These are phyloP conservation scores for Plenodomus lindquistii DNA, from an alignment of 2,329 filamentous ascomycete species.

Conservation along the genomic window DNA sequence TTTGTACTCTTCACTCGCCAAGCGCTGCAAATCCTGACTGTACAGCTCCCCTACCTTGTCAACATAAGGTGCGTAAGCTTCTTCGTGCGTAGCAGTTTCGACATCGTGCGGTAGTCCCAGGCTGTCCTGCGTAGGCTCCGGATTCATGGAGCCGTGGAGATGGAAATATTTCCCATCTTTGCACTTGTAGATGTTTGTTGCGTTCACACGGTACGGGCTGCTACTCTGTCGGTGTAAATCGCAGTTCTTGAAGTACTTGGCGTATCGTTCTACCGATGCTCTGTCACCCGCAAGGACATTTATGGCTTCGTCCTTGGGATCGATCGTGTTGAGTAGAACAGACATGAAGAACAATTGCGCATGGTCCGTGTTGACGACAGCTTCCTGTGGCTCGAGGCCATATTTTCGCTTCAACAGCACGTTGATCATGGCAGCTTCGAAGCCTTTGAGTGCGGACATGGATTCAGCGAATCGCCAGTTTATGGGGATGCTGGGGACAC, in stretches of 20 bases:
- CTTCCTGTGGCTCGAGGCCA: constrained; percentile 41
- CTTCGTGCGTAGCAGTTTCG: constrained; percentile 31
- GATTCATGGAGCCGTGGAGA: constrained; percentile 54
- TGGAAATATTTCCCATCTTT: constrained; percentile 54
- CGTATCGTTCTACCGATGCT: constrained; percentile 18
- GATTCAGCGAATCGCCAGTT: constrained; percentile 63
- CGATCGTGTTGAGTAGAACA: constrained; percentile 39
- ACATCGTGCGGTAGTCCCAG: constrained; percentile 41
- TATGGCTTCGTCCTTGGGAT: constrained; percentile 35
- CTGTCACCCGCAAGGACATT: constrained; percentile 11
- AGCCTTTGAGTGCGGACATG: constrained; percentile 54
- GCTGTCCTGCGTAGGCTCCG: constrained; percentile 47
- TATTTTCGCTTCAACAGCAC: constrained; percentile 54
- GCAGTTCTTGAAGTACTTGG: constrained; percentile 31
- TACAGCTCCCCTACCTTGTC: constrained; percentile 42
- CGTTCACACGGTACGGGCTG: constrained; percentile 32
- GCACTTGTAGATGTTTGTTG: constrained; percentile 54
- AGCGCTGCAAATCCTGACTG: constrained; percentile 38
- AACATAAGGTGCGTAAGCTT: constrained; percentile 38
- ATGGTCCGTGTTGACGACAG: constrained; percentile 56
- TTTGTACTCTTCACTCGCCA: constrained; percentile 44
- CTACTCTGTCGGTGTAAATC: constrained; percentile 29
- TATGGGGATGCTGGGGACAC: constrained; percentile 55
- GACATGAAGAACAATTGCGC: constrained; percentile 52
- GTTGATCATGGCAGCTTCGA: constrained; percentile 54